Percentiles rank a stretch among this genome's conserved stretches.
phyloP scores from a whole-genome alignment of 2,329 filamentous ascomycete species.

The Harringtonia aguacate region DNA sequence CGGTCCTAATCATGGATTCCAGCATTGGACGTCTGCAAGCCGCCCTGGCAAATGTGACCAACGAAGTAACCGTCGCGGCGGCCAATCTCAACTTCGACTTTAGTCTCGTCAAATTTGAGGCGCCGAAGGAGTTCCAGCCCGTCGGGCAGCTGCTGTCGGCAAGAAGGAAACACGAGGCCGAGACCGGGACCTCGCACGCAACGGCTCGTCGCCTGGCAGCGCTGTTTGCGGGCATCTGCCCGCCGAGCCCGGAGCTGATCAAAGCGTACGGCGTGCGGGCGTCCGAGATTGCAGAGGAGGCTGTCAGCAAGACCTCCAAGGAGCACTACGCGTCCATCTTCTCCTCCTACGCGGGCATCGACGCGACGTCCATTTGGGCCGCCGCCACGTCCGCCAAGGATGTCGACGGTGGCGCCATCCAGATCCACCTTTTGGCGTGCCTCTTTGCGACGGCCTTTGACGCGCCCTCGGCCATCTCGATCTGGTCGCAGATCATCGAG shows the following conservation, averaged over 20 bases:
- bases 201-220: conserved; percentile 27
- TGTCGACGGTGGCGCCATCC: conserved; percentile 13
- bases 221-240: conserved; percentile 24
- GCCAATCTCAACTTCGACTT: conserved; percentile 30
- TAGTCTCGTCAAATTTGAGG: conserved; percentile 26
- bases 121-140: conserved; percentile 23
- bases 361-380: conserved; percentile 15
- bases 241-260: conserved; percentile 20
- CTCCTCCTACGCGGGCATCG: conserved; percentile 15
- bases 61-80: conserved; percentile 2
- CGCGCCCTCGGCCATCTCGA: conserved; percentile 15
- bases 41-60: background rate
- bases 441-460: conserved; percentile 18
- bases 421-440: conserved; percentile 22
- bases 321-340: conserved; percentile 12
- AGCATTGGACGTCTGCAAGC: background rate
- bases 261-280: conserved; percentile 22
- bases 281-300: conserved; percentile 17
- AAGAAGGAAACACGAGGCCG: conserved; percentile 21
- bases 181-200: conserved; percentile 23
- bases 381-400: conserved; percentile 11
- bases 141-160: conserved; percentile 21
- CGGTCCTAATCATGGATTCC: background rate
- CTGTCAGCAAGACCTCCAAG: conserved; percentile 1
- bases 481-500: conserved; percentile 21